phyloP scores from a whole-genome alignment of 2,329 filamentous ascomycete species.

The Cephalotrichum gorgonifer region DNA sequence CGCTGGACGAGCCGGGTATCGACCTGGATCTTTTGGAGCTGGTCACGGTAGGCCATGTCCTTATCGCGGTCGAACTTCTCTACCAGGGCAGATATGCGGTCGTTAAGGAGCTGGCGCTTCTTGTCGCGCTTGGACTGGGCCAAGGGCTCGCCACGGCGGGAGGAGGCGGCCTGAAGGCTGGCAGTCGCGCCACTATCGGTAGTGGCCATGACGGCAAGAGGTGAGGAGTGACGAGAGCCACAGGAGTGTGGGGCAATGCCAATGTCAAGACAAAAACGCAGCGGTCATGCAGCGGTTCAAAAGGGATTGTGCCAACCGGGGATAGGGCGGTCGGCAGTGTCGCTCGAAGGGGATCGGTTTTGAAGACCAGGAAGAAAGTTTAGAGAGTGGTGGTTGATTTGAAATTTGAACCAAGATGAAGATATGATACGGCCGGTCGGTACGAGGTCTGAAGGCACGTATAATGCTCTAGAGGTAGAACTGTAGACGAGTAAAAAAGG shows the following conservation, averaged over 20 bases:
- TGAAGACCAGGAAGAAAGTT: not conserved
- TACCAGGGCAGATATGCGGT: constrained; percentile 66
- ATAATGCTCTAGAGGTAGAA: too few species aligned
- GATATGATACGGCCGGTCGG: too few species aligned
- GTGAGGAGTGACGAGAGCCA: not conserved
- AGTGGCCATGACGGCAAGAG: not conserved
- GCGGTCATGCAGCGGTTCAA: not conserved
- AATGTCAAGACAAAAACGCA: not conserved
- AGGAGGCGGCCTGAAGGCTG: constrained; percentile 13
- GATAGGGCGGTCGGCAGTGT: not conserved
- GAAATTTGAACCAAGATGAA: not conserved
- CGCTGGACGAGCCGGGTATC: constrained; percentile 80
- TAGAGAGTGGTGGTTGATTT: too few species aligned
- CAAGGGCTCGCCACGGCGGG: constrained; percentile 24
- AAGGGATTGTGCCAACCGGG: not conserved
- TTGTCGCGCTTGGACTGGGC: constrained; percentile 80
- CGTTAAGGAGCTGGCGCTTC: constrained; percentile 70
- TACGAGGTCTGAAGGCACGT: too few species aligned
- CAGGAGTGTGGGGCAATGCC: not conserved
- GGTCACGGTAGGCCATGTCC: constrained; percentile 76
- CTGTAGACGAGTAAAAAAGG: too few species aligned
- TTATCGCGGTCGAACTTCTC: constrained; percentile 71
- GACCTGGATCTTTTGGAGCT: constrained; percentile 83
- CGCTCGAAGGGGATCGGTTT: not conserved
- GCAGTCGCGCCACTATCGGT: not conserved